phyloP scores from a whole-genome alignment of 305 asterid species.

The Solanum hybrid region DNA sequence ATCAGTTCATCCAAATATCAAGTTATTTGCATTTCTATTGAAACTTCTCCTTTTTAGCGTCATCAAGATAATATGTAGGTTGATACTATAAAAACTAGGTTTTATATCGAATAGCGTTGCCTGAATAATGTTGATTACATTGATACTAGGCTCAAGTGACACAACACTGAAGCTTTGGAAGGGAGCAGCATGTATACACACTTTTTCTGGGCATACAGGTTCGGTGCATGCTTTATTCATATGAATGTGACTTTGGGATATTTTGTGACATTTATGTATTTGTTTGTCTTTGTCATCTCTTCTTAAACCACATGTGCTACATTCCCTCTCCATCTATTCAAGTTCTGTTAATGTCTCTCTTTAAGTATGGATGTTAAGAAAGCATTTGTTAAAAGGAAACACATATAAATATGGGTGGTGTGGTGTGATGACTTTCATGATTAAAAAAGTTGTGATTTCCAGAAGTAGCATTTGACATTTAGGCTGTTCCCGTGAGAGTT shows the following conservation, averaged over 20 bases:
- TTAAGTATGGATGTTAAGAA: background rate
- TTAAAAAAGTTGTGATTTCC: background rate
- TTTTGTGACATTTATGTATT: background rate
- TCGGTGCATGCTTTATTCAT: conserved; percentile 7
- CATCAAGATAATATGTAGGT: background rate
- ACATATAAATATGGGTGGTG: background rate
- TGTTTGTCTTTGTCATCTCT: background rate
- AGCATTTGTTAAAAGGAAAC: background rate
- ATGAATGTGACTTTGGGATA: background rate
- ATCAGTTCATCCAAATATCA: background rate
- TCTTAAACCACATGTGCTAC: background rate
- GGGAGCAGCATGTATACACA: conserved; percentile 61
- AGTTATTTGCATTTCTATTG: background rate
- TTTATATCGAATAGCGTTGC: background rate
- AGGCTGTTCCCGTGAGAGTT: background rate
- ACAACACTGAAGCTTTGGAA: conserved; percentile 87
- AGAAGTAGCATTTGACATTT: background rate
- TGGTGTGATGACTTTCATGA: background rate
- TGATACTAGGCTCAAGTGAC: conserved; percentile 83
- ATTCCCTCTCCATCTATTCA: background rate
- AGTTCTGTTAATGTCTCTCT: background rate
- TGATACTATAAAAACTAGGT: background rate
- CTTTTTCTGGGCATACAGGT: conserved; percentile 91
- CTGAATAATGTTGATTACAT: conserved; percentile 5
- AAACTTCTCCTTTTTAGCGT: background rate